Evolutionary conservation across 1,284 basidiomycete species (phyloP), one percentile per base, ranked within the genome.

Genomic region (Pseudozyma thailandica): DNA sequence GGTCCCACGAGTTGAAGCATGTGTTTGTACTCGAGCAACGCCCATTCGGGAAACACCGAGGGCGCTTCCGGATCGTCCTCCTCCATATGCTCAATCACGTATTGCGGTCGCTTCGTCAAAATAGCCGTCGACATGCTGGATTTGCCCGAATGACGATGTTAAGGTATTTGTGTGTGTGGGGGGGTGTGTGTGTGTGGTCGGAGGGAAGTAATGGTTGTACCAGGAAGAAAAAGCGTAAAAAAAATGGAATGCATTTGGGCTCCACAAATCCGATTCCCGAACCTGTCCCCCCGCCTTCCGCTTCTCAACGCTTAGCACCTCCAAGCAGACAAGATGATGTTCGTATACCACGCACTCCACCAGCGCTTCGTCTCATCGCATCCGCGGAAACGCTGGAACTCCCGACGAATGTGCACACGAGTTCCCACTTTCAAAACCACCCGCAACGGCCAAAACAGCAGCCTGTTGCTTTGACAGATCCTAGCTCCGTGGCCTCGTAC

Each of bases 1-100:
- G 87, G 83, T 1, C 90, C 90, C 12, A 92, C 90, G 7, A 94
- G 85, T 12, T 84, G 87, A 41, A 90, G 88, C 93, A 95, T 95
- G 81, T 96, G 92, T 88, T 92, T 62, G n/a, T 66, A 60, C 66
- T 82, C 81, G 41, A 82, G 74, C 21, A 82, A 53, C 8, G 81
- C 81, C 81, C 81, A 82, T 15, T 61, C 44, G 2, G 81, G 75
- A 31, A 82, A 82, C 6, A 64, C 58, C 16, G 74, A 55, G 15
- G 81, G 75, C 3, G 80, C 74, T 15, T 54, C 58, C 5, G 75
- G 73, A 41, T 80, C 79, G 49, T 81, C 79, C 47, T 82, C 81
- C 42, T 82, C 81, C 80, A 82, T 81, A 46, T 82, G 81, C 52
- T 82, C 81, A 60, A 82, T 72, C 13, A 82, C 74, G 59, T 82